phyloP scores from a whole-genome alignment of 78 protist genomes.

The Polysphondylium violaceum region DNA sequence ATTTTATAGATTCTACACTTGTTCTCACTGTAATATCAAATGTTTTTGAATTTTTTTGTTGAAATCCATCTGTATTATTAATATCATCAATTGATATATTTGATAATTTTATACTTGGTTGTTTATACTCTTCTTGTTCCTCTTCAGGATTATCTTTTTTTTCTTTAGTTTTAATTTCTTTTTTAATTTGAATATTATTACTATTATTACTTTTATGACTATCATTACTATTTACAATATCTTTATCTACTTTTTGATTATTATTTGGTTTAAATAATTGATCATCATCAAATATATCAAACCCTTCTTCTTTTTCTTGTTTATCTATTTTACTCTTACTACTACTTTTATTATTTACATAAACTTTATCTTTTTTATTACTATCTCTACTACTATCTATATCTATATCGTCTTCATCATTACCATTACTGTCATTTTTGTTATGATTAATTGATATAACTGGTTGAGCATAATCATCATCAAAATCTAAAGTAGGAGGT shows the following conservation, averaged over 20 bases:
- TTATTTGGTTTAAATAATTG: too few relatives aligned
- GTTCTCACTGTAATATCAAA: constrained; percentile 55
- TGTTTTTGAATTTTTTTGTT: constrained; percentile 74
- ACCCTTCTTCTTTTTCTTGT: not conserved
- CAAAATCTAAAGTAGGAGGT: not conserved
- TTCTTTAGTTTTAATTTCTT: constrained; percentile 10
- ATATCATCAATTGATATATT: not conserved
- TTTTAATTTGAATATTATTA: not conserved
- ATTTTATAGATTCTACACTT: not conserved
- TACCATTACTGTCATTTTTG: too few relatives aligned
- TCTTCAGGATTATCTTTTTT: not conserved
- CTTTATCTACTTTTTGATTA: too few relatives aligned
- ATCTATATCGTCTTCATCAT: too few relatives aligned
- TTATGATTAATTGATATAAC: not conserved
- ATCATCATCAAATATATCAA: constrained; percentile 15
- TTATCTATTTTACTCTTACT: not conserved
- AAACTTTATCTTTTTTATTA: not conserved
- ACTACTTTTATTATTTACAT: not conserved
- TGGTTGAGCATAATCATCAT: constrained; percentile 22
- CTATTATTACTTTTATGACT: not conserved
- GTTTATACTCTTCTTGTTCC: not conserved
- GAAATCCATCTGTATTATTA: constrained; percentile 25
- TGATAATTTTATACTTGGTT: not conserved
- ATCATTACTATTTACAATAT: not conserved
- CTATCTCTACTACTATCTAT: not conserved